Percentiles rank a stretch among this genome's conserved stretches.
Evolutionary conservation across 2,329 filamentous ascomycete genomes (phyloP).

Genomic region (Uncinocarpus reesii): DNA sequence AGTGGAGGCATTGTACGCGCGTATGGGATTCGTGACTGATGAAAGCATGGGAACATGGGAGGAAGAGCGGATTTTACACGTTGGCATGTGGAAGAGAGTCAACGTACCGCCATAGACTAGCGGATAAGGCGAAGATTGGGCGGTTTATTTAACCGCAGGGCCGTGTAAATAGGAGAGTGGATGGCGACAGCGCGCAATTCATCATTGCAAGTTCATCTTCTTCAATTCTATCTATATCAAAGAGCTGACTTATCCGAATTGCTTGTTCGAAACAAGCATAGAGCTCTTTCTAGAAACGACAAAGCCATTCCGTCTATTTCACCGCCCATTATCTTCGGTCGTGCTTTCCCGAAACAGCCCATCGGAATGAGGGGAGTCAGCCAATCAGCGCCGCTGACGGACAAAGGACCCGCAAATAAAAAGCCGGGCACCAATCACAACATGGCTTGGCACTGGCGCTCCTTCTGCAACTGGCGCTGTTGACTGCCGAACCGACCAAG

Average conservation of each 20-base stretch:
- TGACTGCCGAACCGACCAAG: not conserved
- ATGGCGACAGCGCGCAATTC: too few relatives aligned
- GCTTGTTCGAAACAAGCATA: too few relatives aligned
- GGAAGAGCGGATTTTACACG: conserved; percentile 74
- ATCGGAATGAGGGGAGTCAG: not conserved
- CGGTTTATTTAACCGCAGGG: too few relatives aligned
- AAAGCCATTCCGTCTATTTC: not conserved
- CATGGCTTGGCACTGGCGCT: not conserved
- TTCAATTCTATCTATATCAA: too few relatives aligned
- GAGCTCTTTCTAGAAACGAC: too few relatives aligned
- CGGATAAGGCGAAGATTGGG: too few relatives aligned
- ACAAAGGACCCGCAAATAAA: not conserved
- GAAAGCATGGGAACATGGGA: conserved; percentile 64
- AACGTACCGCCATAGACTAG: too few relatives aligned
- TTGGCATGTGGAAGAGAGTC: conserved; percentile 66
- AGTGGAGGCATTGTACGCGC: conserved; percentile 56
- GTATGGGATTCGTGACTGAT: conserved; percentile 64
- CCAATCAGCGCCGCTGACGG: not conserved
- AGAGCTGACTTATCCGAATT: too few relatives aligned
- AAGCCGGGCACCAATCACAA: conserved; percentile 6
- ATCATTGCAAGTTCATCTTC: too few relatives aligned
- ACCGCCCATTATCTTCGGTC: not conserved
- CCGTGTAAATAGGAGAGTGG: too few relatives aligned
- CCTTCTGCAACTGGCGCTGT: not conserved
- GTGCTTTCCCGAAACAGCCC: not conserved